Percentiles rank a stretch among this genome's conserved stretches.
Conservation (phyloP, 2,329 filamentous ascomycete genomes). For the Pseudocercospora cruenta region DNA sequence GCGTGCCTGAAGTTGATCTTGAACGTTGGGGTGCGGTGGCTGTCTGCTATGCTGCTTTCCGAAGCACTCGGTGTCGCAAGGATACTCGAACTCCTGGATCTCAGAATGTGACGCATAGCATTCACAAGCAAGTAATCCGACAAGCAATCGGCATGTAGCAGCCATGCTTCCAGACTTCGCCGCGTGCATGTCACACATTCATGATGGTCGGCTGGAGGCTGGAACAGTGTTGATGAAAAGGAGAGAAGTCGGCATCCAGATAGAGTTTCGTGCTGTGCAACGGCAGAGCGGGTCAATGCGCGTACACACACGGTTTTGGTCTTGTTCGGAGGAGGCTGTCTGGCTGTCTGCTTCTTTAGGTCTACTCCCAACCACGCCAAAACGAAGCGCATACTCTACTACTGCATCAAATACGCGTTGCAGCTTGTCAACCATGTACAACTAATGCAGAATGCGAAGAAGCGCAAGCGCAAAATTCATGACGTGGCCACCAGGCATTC, state of each 20-base stretch:
- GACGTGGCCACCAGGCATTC: constrained; percentile 6
- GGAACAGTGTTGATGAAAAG: neutral
- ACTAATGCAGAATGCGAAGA: neutral
- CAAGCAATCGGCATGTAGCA: neutral
- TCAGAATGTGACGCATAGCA: neutral
- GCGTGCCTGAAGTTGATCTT: neutral
- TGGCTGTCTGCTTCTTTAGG: neutral
- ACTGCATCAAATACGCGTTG: neutral
- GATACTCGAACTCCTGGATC: neutral
- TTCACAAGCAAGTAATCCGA: neutral
- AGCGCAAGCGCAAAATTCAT: neutral
- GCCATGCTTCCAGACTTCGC: neutral
- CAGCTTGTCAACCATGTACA: neutral
- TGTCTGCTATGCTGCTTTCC: constrained; percentile 1
- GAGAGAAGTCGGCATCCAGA: neutral
- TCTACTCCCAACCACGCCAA: neutral
- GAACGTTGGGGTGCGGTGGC: neutral
- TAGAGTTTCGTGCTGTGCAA: neutral
- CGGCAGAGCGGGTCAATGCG: neutral
- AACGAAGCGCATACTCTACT: neutral
- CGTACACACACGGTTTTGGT: neutral
- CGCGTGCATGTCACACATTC: too few species aligned
- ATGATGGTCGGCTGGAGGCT: neutral
- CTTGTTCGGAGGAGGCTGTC: neutral
- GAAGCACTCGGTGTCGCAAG: neutral